Evolutionary conservation across 2,329 filamentous ascomycete species (phyloP).

Genomic region (Geosmithia morbida): DNA sequence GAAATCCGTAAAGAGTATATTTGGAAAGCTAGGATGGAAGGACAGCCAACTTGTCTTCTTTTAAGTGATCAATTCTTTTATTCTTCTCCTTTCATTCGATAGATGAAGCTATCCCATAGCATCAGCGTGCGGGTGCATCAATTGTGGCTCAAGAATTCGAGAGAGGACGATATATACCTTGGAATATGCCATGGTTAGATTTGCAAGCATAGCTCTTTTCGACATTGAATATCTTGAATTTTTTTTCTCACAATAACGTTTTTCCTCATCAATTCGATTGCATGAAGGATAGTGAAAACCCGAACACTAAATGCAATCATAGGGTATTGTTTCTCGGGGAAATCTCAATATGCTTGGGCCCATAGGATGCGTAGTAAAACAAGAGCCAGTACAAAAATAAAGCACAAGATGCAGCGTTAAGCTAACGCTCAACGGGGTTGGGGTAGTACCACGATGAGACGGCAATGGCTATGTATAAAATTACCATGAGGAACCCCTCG

Average conservation of each 20-base stretch:
- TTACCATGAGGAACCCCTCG: constrained; percentile 68
- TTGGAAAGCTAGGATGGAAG: constrained; percentile 4
- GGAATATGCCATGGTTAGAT: neutral
- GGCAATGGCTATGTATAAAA: constrained; percentile 47
- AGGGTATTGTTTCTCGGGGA: no score
- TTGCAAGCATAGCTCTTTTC: neutral
- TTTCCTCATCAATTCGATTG: neutral
- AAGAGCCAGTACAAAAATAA: no score
- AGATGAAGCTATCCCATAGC: neutral
- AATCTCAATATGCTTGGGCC: no score
- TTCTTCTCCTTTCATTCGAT: no score
- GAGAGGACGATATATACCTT: neutral
- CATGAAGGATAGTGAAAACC: no score
- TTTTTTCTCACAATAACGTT: neutral
- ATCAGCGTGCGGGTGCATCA: neutral
- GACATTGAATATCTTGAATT: neutral
- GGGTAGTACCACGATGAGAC: constrained; percentile 44
- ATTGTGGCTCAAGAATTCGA: neutral
- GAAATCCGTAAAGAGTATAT: constrained; percentile 4
- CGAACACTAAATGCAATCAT: no score
- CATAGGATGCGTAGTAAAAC: no score
- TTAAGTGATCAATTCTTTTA: neutral
- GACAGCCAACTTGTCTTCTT: constrained; percentile 12
- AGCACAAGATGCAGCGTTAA: no score
- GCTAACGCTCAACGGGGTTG: constrained; percentile 15